Conservation (phyloP, 148 eudicot species). For the Pouteria glomerata region DNA sequence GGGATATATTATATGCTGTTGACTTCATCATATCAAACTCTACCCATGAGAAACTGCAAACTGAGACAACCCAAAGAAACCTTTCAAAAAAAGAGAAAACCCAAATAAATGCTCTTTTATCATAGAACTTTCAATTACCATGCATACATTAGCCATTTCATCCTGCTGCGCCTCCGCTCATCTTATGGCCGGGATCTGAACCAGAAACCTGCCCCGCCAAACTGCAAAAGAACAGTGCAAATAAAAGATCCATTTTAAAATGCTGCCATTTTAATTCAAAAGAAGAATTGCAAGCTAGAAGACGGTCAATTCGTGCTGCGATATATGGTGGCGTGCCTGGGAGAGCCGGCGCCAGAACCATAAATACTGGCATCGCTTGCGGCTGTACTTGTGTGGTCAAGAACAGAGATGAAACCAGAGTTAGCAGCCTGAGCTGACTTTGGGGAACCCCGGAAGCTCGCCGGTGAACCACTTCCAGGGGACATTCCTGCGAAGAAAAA, state of each 20-base stretch:
- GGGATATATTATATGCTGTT: too few relatives aligned
- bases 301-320: too few relatives aligned
- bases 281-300: too few relatives aligned
- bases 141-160: not conserved
- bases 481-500: constrained; percentile 36
- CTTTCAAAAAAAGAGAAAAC: too few relatives aligned
- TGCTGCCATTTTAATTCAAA: not conserved
- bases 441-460: constrained; percentile 32
- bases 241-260: not conserved
- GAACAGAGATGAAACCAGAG: constrained; percentile 26
- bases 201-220: constrained; percentile 17
- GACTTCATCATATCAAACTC: too few relatives aligned
- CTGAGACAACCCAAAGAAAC: not conserved
- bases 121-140: not conserved
- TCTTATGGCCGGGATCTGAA: constrained; percentile 6
- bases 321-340: constrained; percentile 17
- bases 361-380: constrained; percentile 16
- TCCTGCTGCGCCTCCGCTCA: constrained; percentile 11
- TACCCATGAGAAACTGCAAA: not conserved
- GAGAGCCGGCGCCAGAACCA: constrained; percentile 22
- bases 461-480: constrained; percentile 28
- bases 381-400: constrained; percentile 26
- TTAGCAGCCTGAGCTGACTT: constrained; percentile 27
- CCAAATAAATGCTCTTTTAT: too few relatives aligned
- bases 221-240: constrained; percentile 7